Percentiles rank a stretch among this genome's conserved stretches.
These are phyloP conservation scores for Phalaenopsis hybrid DNA, from an alignment of 116 monocot genomes.

Conservation along the genomic window DNA sequence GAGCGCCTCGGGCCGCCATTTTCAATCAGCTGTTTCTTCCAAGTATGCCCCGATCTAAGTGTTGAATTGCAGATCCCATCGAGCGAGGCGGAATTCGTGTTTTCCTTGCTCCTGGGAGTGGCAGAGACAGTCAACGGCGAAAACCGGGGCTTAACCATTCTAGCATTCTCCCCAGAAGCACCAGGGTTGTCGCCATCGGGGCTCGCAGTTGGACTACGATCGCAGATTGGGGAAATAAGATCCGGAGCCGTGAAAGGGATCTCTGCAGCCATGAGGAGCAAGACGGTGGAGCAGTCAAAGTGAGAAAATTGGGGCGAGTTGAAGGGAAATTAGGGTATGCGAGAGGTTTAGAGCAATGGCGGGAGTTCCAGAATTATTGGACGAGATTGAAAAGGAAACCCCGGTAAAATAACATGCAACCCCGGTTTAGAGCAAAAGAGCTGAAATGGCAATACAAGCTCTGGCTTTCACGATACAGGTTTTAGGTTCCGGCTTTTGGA, in stretches of 20 bases:
- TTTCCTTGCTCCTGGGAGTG: background rate
- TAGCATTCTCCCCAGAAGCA: background rate
- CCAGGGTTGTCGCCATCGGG: background rate
- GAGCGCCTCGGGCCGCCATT: background rate
- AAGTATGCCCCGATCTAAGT: background rate
- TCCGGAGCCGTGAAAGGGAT: background rate
- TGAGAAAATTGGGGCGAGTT: background rate
- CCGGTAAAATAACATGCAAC: slow-evolving; percentile 1
- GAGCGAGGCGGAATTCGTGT: background rate
- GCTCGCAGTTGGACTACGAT: background rate
- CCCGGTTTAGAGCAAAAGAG: too few relatives aligned
- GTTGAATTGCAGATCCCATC: background rate
- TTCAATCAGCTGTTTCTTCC: background rate
- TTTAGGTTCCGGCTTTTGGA: too few relatives aligned
- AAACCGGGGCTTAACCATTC: background rate
- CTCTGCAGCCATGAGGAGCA: background rate
- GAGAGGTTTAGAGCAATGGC: background rate
- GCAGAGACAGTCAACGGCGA: background rate
- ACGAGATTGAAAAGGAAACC: background rate
- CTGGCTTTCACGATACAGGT: too few relatives aligned
- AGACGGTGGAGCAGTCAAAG: background rate
- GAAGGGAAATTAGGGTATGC: background rate
- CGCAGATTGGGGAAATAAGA: background rate
- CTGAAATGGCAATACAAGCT: too few relatives aligned
- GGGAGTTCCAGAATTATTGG: slow-evolving; percentile 4